Evolutionary conservation across 345 rosid species (phyloP).

Genomic region (Pistacia atlantica): DNA sequence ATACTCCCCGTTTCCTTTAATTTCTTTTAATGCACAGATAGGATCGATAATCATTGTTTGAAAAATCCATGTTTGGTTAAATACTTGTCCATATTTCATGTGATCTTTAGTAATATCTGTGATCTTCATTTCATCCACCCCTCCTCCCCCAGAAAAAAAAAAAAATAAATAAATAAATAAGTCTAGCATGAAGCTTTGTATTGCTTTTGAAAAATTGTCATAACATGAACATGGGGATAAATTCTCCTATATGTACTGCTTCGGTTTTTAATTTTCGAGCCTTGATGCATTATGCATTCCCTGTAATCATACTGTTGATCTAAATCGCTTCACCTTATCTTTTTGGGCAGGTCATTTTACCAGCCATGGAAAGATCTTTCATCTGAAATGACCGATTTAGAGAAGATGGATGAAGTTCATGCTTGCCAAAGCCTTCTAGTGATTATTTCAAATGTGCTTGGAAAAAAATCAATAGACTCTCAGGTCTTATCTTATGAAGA

Average conservation of each 20-base stretch:
- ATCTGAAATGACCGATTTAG: constrained; percentile 36
- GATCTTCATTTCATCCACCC: not conserved
- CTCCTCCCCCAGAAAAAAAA: too few species aligned
- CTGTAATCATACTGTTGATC: not conserved
- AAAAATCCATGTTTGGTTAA: not conserved
- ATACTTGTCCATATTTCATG: not conserved
- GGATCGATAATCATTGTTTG: not conserved
- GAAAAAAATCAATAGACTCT: constrained; percentile 38
- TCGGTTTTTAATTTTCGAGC: not conserved
- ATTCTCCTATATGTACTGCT: not conserved
- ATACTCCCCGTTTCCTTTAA: not conserved
- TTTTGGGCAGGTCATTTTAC: constrained; percentile 63
- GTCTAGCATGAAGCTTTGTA: not conserved
- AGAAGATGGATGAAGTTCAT: constrained; percentile 60
- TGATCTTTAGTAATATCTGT: not conserved
- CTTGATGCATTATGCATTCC: not conserved
- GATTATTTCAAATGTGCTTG: constrained; percentile 43
- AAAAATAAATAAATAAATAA: too few species aligned
- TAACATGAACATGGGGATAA: not conserved
- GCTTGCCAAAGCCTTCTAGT: constrained; percentile 62
- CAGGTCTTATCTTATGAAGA: constrained; percentile 34
- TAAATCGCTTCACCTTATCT: not conserved
- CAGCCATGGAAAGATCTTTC: constrained; percentile 65
- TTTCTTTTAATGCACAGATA: not conserved
- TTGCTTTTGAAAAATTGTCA: not conserved